phyloP scores from a whole-genome alignment of 2,329 filamentous ascomycete species.

The Fonsecaea erecta region DNA sequence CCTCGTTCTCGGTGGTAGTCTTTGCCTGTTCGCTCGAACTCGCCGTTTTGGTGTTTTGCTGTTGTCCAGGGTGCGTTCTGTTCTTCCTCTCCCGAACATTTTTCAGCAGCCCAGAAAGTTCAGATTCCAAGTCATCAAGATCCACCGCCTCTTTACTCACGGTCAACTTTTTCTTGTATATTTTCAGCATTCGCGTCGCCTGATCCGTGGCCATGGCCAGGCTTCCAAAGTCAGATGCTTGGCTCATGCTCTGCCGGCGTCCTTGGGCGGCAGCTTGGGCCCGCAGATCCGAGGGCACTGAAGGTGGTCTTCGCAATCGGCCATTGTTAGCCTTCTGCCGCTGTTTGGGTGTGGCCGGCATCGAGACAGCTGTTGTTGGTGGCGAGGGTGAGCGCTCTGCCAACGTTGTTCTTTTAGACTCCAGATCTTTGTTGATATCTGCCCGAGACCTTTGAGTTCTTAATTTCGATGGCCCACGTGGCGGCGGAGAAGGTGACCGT shows the following conservation, averaged over 20 bases:
- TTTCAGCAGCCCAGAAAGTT: slow-evolving; percentile 56
- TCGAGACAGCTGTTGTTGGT: slow-evolving; percentile 17
- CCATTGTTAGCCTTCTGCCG: slow-evolving; percentile 44
- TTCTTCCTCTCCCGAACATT: slow-evolving; percentile 47
- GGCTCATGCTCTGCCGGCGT: slow-evolving; percentile 35
- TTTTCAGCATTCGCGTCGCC: slow-evolving; percentile 60
- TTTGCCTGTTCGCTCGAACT: slow-evolving; percentile 17
- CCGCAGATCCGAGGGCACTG: slow-evolving; percentile 55
- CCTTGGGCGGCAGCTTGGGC: slow-evolving; percentile 49
- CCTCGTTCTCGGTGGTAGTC: slow-evolving; percentile 24
- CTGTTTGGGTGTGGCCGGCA: slow-evolving; percentile 38
- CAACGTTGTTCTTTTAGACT: slow-evolving; percentile 2
- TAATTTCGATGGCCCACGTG: slow-evolving; percentile 41
- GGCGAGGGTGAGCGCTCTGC: slow-evolving; percentile 34
- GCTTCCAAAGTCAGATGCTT: slow-evolving; percentile 51
- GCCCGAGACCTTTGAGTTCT: slow-evolving; percentile 38
- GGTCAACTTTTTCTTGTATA: slow-evolving; percentile 62
- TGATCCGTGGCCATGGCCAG: slow-evolving; percentile 61
- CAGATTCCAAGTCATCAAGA: slow-evolving; percentile 60
- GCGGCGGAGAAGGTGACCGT: slow-evolving; percentile 48
- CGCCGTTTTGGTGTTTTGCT: neutral
- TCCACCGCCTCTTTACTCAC: slow-evolving; percentile 52
- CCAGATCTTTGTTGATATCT: slow-evolving; percentile 22
- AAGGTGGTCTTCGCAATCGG: slow-evolving; percentile 45
- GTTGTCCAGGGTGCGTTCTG: neutral